phyloP scores from a whole-genome alignment of 2,329 filamentous ascomycete species.

The Penicillium sp. region DNA sequence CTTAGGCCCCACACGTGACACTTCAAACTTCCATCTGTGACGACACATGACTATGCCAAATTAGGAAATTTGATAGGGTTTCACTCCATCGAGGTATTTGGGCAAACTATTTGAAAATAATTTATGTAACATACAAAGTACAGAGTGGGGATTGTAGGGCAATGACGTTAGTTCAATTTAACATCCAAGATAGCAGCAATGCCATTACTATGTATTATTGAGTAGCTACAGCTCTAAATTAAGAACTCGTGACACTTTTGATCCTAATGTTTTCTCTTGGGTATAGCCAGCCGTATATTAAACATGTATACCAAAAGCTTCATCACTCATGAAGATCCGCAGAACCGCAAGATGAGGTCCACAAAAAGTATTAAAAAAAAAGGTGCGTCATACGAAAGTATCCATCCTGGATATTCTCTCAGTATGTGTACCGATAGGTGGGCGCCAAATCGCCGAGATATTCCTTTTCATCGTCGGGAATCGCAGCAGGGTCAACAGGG shows the following conservation, averaged over 20 bases:
- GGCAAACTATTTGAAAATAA: neutral
- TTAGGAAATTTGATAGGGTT: constrained; percentile 11
- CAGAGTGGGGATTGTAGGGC: neutral
- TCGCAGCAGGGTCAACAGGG: constrained; percentile 20
- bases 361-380: neutral
- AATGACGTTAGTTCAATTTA: neutral
- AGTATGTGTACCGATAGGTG: constrained; percentile 42
- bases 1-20: constrained; percentile 9
- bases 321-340: neutral
- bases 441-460: constrained; percentile 42
- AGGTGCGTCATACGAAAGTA: neutral
- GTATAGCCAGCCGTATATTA: neutral
- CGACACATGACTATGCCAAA: constrained; percentile 4
- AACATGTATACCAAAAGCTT: neutral
- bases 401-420: neutral
- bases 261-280: neutral
- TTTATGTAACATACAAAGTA: neutral
- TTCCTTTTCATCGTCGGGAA: constrained; percentile 35
- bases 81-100: neutral
- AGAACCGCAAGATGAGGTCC: neutral
- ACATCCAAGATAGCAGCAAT: neutral
- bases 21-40: constrained; percentile 4
- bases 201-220: neutral
- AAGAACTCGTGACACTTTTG: neutral
- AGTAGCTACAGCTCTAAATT: neutral